phyloP scores from a whole-genome alignment of 2,329 filamentous ascomycete genomes.

The Fusarium fujikuroi region DNA sequence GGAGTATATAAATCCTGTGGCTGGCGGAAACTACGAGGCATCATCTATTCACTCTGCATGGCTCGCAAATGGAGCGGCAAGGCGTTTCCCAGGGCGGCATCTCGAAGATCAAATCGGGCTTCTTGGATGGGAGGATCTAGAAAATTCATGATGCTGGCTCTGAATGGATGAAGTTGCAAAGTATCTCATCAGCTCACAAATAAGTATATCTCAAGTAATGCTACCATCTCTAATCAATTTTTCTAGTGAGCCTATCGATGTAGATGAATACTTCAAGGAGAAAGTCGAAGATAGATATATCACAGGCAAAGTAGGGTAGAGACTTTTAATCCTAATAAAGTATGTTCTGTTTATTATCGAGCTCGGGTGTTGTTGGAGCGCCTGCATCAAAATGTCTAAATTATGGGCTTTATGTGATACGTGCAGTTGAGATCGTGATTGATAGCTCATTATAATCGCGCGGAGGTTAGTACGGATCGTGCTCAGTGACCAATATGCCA shows the following conservation, averaged over 20 bases:
- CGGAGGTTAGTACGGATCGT: neutral
- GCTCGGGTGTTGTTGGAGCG: neutral
- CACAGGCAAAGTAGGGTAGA: neutral
- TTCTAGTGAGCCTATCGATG: fast-evolving
- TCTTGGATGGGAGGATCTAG: neutral
- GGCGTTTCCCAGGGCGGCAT: neutral
- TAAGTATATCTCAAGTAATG: neutral
- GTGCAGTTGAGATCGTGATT: neutral
- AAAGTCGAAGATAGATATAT: too few relatives aligned
- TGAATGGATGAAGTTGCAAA: neutral
- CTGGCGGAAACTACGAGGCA: neutral
- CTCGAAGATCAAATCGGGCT: neutral
- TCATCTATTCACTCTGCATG: neutral
- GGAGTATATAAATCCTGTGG: neutral
- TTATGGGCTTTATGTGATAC: fast-evolving
- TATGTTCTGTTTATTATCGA: neutral
- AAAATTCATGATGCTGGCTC: neutral
- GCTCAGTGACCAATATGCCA: neutral
- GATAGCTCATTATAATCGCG: neutral
- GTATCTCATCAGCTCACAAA: neutral
- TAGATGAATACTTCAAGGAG: neutral
- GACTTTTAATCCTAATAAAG: neutral
- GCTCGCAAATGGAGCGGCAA: neutral
- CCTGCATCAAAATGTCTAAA: neutral
- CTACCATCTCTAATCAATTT: too few relatives aligned